A percentile compares a stretch with the other conserved stretches of the same genome.
These are phyloP conservation scores for Coemansia sp. DNA, from an alignment of 192 early-diverging fungal genomes.

Conservation along the genomic window DNA sequence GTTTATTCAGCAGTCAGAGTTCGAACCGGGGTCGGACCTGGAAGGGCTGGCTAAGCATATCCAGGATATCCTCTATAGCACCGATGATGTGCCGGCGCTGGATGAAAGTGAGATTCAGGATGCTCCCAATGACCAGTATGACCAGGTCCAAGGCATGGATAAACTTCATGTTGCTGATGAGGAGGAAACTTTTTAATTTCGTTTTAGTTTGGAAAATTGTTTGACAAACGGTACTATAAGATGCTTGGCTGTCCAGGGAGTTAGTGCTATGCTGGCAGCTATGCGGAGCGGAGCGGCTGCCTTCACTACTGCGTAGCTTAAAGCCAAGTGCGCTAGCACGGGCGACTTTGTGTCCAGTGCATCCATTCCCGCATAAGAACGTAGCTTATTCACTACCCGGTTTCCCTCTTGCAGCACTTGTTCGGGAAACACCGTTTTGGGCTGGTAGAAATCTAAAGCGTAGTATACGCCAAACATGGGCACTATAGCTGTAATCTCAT, in stretches of 20 bases:
- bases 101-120: conserved; percentile 9
- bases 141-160: conserved; percentile 25
- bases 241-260: conserved; percentile 28
- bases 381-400: conserved; percentile 58
- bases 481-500: conserved; percentile 83
- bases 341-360: conserved; percentile 38
- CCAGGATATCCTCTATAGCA: conserved; percentile 89
- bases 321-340: conserved; percentile 70
- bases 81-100: conserved; percentile 55
- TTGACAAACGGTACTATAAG: conserved; percentile 27
- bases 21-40: conserved; percentile 49
- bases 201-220: too few species aligned
- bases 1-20: conserved; percentile 78
- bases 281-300: conserved; percentile 45
- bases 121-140: conserved; percentile 18
- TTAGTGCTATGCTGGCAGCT: conserved; percentile 30
- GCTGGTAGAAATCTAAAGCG: conserved; percentile 53
- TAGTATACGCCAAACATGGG: conserved; percentile 77
- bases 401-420: conserved; percentile 58
- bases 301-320: conserved; percentile 83
- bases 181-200: conserved; percentile 38
- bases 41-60: conserved; percentile 70
- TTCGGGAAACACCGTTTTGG: conserved; percentile 68
- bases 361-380: conserved; percentile 52
- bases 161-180: conserved; percentile 38